Evolutionary conservation across 2,329 filamentous ascomycete genomes (phyloP).

Genomic region (Pseudocercospora vitis): DNA sequence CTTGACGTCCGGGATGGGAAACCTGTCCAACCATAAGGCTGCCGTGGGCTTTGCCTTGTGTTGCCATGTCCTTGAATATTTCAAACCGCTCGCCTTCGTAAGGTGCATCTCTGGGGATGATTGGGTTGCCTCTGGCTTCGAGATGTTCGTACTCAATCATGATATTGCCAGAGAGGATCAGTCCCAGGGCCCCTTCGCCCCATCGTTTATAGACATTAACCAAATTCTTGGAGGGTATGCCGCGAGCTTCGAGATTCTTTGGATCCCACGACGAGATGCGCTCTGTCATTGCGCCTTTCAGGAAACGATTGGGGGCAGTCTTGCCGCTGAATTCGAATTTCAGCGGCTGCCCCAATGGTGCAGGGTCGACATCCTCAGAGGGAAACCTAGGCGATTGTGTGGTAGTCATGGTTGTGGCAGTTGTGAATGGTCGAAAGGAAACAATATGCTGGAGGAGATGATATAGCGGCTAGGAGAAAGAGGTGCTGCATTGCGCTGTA

Average conservation of each 20-base stretch:
- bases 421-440: neutral
- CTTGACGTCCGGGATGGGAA: slow-evolving; percentile 63
- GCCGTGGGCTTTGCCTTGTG: slow-evolving; percentile 57
- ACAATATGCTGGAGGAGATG: too few relatives aligned
- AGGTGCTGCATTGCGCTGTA: neutral
- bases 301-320: slow-evolving; percentile 63
- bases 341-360: slow-evolving; percentile 46
- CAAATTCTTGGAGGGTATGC: slow-evolving; percentile 54
- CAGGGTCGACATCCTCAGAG: slow-evolving; percentile 42
- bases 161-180: slow-evolving; percentile 64
- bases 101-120: slow-evolving; percentile 56
- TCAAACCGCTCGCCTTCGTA: slow-evolving; percentile 60
- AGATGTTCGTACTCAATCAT: slow-evolving; percentile 40
- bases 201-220: slow-evolving; percentile 61
- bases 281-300: slow-evolving; percentile 69
- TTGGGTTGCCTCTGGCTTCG: slow-evolving; percentile 49
- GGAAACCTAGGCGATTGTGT: slow-evolving; percentile 42
- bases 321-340: slow-evolving; percentile 51
- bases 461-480: too few relatives aligned
- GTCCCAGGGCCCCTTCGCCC: slow-evolving; percentile 59
- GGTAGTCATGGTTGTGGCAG: neutral
- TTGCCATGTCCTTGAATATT: slow-evolving; percentile 58
- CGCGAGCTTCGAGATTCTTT: slow-evolving; percentile 53
- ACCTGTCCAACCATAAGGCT: slow-evolving; percentile 62
- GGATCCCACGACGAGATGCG: slow-evolving; percentile 61